phyloP scores from a whole-genome alignment of 2,329 filamentous ascomycete genomes.

The Albifimbria verrucaria region DNA sequence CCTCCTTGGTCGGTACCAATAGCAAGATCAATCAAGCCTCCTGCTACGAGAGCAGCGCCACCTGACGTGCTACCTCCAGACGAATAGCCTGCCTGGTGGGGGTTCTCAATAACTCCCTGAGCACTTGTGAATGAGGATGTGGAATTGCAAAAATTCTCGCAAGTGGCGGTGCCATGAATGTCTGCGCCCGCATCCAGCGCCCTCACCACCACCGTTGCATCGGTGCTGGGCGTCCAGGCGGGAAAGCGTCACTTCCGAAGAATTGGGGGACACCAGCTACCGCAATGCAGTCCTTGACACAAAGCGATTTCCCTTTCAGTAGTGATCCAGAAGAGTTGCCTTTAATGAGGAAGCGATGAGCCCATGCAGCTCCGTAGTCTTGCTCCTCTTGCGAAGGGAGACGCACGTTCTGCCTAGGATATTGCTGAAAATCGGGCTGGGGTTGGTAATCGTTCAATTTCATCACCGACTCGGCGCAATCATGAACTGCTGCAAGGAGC shows the following conservation, averaged over 20 bases:
- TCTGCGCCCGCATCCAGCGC: conserved; percentile 46
- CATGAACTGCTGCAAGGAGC: conserved; percentile 48
- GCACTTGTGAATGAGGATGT: conserved; percentile 44
- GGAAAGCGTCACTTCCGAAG: conserved; percentile 47
- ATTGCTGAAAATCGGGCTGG: conserved; percentile 33
- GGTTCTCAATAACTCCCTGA: conserved; percentile 44
- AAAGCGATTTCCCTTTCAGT: conserved; percentile 42
- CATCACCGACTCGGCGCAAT: conserved; percentile 43
- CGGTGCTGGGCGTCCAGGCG: conserved; percentile 48
- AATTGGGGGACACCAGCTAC: conserved; percentile 52
- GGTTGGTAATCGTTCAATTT: conserved; percentile 45
- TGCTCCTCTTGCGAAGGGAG: conserved; percentile 37
- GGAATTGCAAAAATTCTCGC: conserved; percentile 51
- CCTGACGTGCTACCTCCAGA: conserved; percentile 48
- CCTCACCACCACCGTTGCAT: conserved; percentile 51
- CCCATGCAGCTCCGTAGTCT: conserved; percentile 46
- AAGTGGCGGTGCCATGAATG: conserved; percentile 48
- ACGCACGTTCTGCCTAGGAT: conserved; percentile 42
- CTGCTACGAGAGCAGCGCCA: conserved; percentile 41
- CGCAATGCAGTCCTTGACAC: conserved; percentile 53
- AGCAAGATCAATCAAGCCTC: conserved; percentile 39
- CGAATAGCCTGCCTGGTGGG: conserved; percentile 39
- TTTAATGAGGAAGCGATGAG: conserved; percentile 43
- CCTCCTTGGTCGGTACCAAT: conserved; percentile 48
- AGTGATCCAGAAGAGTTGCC: conserved; percentile 19